A percentile compares a stretch with the other conserved stretches of the same genome.
phyloP scores from a whole-genome alignment of 1,139 yeast genomes.

The Geotrichum bryndzae region DNA sequence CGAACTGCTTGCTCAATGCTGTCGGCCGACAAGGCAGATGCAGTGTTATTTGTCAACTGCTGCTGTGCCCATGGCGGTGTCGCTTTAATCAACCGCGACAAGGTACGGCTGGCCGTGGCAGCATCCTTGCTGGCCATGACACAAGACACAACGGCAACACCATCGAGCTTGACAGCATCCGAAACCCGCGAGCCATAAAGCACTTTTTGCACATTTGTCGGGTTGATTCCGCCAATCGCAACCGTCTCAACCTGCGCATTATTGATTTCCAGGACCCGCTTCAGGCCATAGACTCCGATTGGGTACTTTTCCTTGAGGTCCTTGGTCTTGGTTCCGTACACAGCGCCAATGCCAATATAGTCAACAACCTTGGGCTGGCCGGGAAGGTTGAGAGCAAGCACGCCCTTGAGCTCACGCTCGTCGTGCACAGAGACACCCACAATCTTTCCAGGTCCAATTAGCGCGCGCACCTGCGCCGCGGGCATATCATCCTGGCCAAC shows the following conservation, averaged over 20 bases:
- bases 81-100: conserved; percentile 21
- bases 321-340: conserved; percentile 71
- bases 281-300: conserved; percentile 64
- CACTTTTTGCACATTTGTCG: conserved; percentile 54
- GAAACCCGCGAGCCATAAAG: conserved; percentile 46
- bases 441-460: conserved; percentile 69
- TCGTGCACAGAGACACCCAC: conserved; percentile 73
- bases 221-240: conserved; percentile 83
- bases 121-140: conserved; percentile 69
- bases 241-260: conserved; percentile 46
- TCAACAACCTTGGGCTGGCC: conserved; percentile 55
- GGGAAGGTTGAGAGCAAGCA: conserved; percentile 24
- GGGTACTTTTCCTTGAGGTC: conserved; percentile 44
- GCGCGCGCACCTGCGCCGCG: conserved; percentile 50
- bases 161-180: conserved; percentile 50
- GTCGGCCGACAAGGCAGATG: conserved; percentile 10
- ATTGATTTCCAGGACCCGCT: conserved; percentile 45
- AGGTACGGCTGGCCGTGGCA: conserved; percentile 44
- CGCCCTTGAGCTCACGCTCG: conserved; percentile 45
- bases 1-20: conserved; percentile 13
- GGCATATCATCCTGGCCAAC: conserved; percentile 91
- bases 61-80: conserved; percentile 21
- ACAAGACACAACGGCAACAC: conserved; percentile 82
- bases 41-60: neutral
- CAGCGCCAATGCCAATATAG: conserved; percentile 83